A percentile compares a stretch with the other conserved stretches of the same genome.
phyloP scores from a whole-genome alignment of 1,284 basidiomycete genomes.

The Melampsora americana region DNA sequence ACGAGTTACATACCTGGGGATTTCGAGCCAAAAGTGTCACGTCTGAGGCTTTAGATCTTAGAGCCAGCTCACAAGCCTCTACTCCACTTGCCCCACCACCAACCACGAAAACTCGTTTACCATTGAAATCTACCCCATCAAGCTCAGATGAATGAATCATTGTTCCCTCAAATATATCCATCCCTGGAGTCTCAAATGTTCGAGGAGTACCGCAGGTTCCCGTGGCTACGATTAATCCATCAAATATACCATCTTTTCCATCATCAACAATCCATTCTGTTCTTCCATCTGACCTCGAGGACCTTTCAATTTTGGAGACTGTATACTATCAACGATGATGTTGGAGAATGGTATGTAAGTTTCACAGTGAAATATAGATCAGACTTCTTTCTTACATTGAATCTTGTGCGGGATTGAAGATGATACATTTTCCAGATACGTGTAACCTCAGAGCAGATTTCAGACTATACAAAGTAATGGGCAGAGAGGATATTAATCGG shows the following conservation, averaged over 20 bases:
- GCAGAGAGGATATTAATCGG: not conserved
- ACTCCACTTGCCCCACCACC: conserved; percentile 7
- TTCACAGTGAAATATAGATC: not conserved
- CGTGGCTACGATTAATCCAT: not conserved
- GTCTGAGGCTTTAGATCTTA: not conserved
- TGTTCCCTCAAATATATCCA: not conserved
- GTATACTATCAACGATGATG: not conserved
- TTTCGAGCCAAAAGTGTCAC: not conserved
- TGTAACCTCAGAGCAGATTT: not conserved
- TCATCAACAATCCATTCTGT: conserved; percentile 1
- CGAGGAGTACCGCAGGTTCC: conserved; percentile 1
- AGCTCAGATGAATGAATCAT: conserved; percentile 1
- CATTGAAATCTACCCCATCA: not conserved
- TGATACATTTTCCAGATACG: not conserved
- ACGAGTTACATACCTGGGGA: not conserved
- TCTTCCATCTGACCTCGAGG: not conserved
- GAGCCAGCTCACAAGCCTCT: not conserved
- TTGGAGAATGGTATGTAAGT: not conserved
- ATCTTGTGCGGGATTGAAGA: not conserved
- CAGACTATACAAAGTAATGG: not conserved
- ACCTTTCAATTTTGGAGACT: not conserved
- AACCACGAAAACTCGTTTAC: not conserved
- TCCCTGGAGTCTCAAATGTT: not conserved
- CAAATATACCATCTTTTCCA: conserved; percentile 1
- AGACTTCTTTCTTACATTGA: not conserved